phyloP scores from a whole-genome alignment of 2,329 filamentous ascomycete species.

The Thielaviopsis punctulata region DNA sequence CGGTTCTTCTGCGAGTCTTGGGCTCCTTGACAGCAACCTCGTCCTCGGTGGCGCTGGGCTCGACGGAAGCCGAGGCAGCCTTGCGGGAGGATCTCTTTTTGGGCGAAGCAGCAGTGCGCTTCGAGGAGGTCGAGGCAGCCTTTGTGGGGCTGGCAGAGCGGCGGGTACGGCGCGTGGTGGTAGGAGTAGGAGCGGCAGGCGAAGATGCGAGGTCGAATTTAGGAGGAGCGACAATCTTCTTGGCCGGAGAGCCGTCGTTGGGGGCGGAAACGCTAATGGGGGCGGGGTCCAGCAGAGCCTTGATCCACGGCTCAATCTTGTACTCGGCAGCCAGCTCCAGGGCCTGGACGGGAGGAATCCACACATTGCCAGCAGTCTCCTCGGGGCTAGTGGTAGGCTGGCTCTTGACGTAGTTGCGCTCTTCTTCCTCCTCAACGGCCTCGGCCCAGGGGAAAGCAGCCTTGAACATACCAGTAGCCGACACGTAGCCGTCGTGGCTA shows the following conservation, averaged over 20 bases:
- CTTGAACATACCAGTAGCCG: constrained; percentile 85
- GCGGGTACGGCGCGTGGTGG: constrained; percentile 30
- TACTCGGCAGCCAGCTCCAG: constrained; percentile 77
- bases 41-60: constrained; percentile 3
- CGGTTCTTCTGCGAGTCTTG: constrained; percentile 9
- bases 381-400: constrained; percentile 67
- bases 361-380: constrained; percentile 91
- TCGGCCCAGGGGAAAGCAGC: constrained; percentile 70
- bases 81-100: constrained; percentile 9
- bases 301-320: constrained; percentile 69
- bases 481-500: constrained; percentile 69
- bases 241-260: constrained; percentile 48
- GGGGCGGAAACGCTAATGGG: constrained; percentile 45
- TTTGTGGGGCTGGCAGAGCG: constrained; percentile 40
- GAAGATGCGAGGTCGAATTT: constrained; percentile 43
- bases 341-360: constrained; percentile 75
- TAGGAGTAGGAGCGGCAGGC: constrained; percentile 33
- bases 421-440: constrained; percentile 51
- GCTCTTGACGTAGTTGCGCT: constrained; percentile 72
- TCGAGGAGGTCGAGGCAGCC: constrained; percentile 34
- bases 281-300: constrained; percentile 75
- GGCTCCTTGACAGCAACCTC: constrained; percentile 4
- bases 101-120: constrained; percentile 21
- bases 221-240: constrained; percentile 66
- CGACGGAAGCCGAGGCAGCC: constrained; percentile 6